A percentile compares a stretch with the other conserved stretches of the same genome.
phyloP scores from a whole-genome alignment of 208 protist species.

The Trichomonas gallinae region DNA sequence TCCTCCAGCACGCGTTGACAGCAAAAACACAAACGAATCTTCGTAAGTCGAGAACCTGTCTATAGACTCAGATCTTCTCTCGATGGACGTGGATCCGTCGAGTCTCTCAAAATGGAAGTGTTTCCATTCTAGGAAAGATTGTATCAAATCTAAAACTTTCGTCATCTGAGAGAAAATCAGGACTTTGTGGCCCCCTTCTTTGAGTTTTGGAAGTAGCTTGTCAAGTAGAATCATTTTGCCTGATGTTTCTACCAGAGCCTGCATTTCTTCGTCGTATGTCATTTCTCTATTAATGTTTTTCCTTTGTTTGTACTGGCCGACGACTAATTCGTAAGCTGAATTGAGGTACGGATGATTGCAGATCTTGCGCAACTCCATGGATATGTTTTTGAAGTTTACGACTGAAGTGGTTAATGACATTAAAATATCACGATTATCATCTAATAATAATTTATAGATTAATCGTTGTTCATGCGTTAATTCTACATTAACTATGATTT shows the following conservation, averaged over 20 bases:
- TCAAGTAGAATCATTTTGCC: slow-evolving; percentile 38
- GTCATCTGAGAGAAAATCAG: slow-evolving; percentile 94
- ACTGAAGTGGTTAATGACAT: neutral
- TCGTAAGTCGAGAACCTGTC: slow-evolving; percentile 36
- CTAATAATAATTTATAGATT: slow-evolving; percentile 53
- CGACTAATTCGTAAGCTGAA: neutral
- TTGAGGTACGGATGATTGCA: slow-evolving; percentile 65
- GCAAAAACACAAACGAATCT: slow-evolving; percentile 50
- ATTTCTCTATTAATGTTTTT: slow-evolving; percentile 22
- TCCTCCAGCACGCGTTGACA: slow-evolving; percentile 56
- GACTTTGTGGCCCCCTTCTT: slow-evolving; percentile 65
- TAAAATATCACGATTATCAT: slow-evolving; percentile 29
- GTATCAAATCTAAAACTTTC: slow-evolving; percentile 45
- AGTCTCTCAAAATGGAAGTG: slow-evolving; percentile 27
- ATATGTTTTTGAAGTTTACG: slow-evolving; percentile 22
- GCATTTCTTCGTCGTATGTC: neutral
- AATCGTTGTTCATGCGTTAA: slow-evolving; percentile 50
- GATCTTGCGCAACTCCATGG: slow-evolving; percentile 64
- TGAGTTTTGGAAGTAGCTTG: slow-evolving; percentile 44
- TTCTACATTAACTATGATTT: slow-evolving; percentile 52
- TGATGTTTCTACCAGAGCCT: neutral
- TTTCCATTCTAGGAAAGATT: slow-evolving; percentile 30
- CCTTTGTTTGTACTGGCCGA: neutral
- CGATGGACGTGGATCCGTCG: slow-evolving; percentile 25
- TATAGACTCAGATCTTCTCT: slow-evolving; percentile 36